Evolutionary conservation across 1,284 basidiomycete species (phyloP).

Genomic region (Malassezia obtusa): DNA sequence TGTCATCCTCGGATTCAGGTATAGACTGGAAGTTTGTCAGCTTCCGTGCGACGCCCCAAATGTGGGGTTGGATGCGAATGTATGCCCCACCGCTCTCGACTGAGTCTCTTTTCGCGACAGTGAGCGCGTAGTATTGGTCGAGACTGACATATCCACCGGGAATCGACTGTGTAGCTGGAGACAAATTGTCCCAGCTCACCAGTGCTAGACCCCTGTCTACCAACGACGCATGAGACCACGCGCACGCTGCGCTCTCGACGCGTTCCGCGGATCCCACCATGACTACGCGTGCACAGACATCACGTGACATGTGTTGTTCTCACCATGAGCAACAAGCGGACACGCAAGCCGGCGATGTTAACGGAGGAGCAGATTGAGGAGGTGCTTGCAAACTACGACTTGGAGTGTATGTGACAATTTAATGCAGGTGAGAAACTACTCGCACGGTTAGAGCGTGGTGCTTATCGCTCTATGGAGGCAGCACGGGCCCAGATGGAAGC

Average conservation of each 20-base stretch:
- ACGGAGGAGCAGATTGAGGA: constrained; percentile 14
- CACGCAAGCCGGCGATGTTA: not conserved
- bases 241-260: not conserved
- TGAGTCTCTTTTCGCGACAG: not conserved
- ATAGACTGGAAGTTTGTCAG: not conserved
- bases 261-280: too few relatives aligned
- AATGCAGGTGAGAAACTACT: constrained; percentile 10
- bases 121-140: not conserved
- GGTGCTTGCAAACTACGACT: constrained; percentile 14
- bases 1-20: not conserved
- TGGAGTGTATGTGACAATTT: constrained; percentile 13
- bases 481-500: constrained; percentile 17
- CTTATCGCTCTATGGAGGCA: constrained; percentile 5
- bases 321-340: constrained; percentile 5
- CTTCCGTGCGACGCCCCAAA: not conserved
- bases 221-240: not conserved
- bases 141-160: not conserved
- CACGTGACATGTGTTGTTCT: constrained; percentile 6
- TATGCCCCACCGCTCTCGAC: not conserved
- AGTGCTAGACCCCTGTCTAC: not conserved
- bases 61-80: not conserved
- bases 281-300: not conserved
- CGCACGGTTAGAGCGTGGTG: constrained; percentile 10
- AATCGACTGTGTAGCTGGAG: not conserved
- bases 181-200: not conserved